Conservation (phyloP, 2,329 filamentous ascomycete genomes). For the Fusarium sulawesiense region DNA sequence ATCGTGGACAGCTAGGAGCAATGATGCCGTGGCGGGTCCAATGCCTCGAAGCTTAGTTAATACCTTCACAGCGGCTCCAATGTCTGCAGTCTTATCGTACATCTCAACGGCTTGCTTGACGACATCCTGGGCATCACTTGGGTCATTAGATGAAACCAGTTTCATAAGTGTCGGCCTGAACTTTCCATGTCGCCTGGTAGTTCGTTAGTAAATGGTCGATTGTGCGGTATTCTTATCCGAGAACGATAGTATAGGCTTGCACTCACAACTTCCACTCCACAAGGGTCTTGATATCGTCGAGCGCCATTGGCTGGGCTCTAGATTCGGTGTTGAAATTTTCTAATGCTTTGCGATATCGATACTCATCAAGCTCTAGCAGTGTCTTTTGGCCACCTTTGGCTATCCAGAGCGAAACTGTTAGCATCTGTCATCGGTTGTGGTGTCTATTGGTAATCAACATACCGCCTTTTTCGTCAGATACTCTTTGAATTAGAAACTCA, state of each 20-base stretch:
- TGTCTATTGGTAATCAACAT: slow-evolving; percentile 32
- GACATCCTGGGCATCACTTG: slow-evolving; percentile 57
- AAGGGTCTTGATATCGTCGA: slow-evolving; percentile 68
- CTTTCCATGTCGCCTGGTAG: slow-evolving; percentile 67
- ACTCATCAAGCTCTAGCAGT: slow-evolving; percentile 68
- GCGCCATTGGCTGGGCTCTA: slow-evolving; percentile 57
- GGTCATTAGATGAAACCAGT: slow-evolving; percentile 70
- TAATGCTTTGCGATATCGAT: slow-evolving; percentile 68
- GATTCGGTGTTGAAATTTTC: slow-evolving; percentile 55
- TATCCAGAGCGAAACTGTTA: slow-evolving; percentile 39
- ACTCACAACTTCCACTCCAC: slow-evolving; percentile 79
- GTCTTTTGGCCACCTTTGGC: slow-evolving; percentile 62
- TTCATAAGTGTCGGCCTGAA: slow-evolving; percentile 71
- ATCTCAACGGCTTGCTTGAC: slow-evolving; percentile 64
- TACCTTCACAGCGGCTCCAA: slow-evolving; percentile 61
- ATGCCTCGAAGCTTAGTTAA: slow-evolving; percentile 76
- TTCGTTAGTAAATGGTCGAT: slow-evolving; percentile 7
- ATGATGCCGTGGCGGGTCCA: slow-evolving; percentile 81
- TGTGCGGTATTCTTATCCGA: not conserved
- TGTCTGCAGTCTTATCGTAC: slow-evolving; percentile 56
- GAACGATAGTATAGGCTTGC: not conserved
- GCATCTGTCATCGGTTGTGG: not conserved
- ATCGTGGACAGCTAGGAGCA: slow-evolving; percentile 75
- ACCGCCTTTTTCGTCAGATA: slow-evolving; percentile 61
- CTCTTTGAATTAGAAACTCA: slow-evolving; percentile 53